Conservation (phyloP, 2,329 filamentous ascomycete genomes). For the Pyricularia sp. region DNA sequence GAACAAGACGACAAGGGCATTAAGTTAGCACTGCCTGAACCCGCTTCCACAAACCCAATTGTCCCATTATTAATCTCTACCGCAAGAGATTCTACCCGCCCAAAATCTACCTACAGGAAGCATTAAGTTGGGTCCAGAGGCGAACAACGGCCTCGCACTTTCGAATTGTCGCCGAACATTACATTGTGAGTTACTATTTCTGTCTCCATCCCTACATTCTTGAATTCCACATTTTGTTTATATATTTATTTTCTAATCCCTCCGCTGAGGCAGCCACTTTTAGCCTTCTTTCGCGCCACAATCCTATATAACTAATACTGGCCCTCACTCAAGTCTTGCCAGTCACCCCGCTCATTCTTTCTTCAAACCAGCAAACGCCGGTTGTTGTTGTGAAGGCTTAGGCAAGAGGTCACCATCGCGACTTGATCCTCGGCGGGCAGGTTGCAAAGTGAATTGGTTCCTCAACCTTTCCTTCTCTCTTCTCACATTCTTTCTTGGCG, state of each 20-base stretch:
- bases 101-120: neutral
- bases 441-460: neutral
- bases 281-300: neutral
- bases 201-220: neutral
- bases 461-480: conserved; percentile 1
- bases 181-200: neutral
- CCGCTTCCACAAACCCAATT: neutral
- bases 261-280: neutral
- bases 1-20: neutral
- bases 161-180: neutral
- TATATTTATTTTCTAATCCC: neutral
- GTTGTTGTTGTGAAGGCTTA: neutral
- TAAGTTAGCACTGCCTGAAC: neutral
- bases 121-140: neutral
- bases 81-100: neutral
- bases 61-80: conserved; percentile 1
- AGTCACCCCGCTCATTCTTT: neutral
- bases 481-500: neutral
- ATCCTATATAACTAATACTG: neutral
- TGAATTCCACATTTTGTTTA: neutral
- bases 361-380: neutral
- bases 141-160: neutral
- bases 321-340: neutral
- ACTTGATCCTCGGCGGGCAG: neutral
- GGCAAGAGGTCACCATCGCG: neutral